A percentile compares a stretch with the other conserved stretches of the same genome.
Evolutionary conservation across 139 green algal genomes (phyloP).

Genomic region (Pedinophyceae sp.): DNA sequence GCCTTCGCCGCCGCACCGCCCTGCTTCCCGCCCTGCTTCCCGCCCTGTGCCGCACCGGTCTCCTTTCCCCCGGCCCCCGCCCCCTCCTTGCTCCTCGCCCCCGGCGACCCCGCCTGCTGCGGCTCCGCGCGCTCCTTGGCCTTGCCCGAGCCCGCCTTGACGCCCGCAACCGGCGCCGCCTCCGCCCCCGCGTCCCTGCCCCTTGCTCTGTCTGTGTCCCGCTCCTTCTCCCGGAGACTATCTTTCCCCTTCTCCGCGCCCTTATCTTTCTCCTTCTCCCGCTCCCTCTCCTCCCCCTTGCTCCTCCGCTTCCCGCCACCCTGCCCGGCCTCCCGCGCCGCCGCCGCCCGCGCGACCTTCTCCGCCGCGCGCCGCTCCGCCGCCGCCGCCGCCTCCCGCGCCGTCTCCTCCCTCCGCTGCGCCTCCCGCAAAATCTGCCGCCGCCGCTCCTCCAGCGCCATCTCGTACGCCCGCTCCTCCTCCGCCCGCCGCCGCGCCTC

Average conservation of each 20-base stretch:
- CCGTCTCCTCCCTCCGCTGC: slow-evolving; percentile 2
- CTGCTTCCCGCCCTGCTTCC: neutral
- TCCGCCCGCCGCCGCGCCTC: slow-evolving; percentile 4
- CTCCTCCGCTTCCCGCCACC: neutral
- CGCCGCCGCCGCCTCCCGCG: no score
- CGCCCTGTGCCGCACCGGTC: neutral
- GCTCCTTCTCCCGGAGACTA: neutral
- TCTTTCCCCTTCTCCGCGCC: neutral
- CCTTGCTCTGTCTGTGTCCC: neutral
- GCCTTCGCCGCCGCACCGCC: no score
- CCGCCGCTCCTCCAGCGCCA: slow-evolving; percentile 21
- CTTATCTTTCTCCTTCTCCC: neutral
- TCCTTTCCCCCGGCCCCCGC: neutral
- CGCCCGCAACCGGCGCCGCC: no score
- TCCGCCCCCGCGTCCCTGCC: no score
- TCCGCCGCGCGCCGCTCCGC: no score
- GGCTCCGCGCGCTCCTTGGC: neutral
- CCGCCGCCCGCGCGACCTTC: no score
- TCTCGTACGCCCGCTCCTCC: slow-evolving; percentile 22
- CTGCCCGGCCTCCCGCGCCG: no score
- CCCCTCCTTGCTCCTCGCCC: neutral
- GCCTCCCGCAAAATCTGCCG: slow-evolving; percentile 19
- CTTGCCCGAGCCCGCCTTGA: no score
- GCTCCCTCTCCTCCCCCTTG: neutral
- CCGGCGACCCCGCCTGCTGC: neutral